Percentiles rank a stretch among this genome's conserved stretches.
Evolutionary conservation across 192 early-diverging fungal genomes (phyloP).

Genomic region (Powellomyces hirtus): DNA sequence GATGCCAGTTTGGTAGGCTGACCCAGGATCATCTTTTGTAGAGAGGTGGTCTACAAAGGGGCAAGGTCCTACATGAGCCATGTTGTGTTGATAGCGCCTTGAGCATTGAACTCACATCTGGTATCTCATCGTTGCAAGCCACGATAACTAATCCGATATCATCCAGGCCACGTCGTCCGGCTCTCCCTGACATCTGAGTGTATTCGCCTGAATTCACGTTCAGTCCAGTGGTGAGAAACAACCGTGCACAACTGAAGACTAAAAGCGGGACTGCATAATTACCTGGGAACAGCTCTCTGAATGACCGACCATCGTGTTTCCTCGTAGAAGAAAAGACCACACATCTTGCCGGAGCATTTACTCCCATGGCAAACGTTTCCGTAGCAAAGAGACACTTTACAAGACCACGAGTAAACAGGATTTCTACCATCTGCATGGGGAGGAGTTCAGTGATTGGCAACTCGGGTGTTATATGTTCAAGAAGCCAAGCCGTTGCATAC

Average conservation of each 20-base stretch:
- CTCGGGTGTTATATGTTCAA: neutral
- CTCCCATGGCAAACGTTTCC: slow-evolving; percentile 99
- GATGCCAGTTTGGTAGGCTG: slow-evolving; percentile 86
- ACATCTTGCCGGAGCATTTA: slow-evolving; percentile 93
- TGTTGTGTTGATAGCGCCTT: slow-evolving; percentile 20
- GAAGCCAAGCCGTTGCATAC: no score
- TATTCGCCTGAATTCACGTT: slow-evolving; percentile 97
- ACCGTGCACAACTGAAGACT: neutral
- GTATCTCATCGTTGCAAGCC: slow-evolving; percentile 60
- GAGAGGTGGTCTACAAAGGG: slow-evolving; percentile 15
- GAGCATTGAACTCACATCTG: no score
- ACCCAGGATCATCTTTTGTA: slow-evolving; percentile 84
- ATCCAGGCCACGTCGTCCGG: slow-evolving; percentile 92
- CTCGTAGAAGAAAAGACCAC: slow-evolving; percentile 90
- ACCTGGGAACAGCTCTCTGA: slow-evolving; percentile 85
- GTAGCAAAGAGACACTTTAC: slow-evolving; percentile 95
- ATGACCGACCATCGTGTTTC: slow-evolving; percentile 90
- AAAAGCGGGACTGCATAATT: slow-evolving; percentile 12
- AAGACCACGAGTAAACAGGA: slow-evolving; percentile 85
- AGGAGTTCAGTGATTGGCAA: neutral
- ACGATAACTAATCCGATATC: slow-evolving; percentile 91
- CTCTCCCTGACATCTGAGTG: slow-evolving; percentile 98
- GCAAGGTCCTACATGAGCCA: neutral
- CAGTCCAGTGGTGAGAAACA: neutral
- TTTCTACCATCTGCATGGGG: slow-evolving; percentile 91